These are phyloP conservation scores for Pestalotiopsis sp. DNA, from an alignment of 2,329 filamentous ascomycete species.

Conservation along the genomic window DNA sequence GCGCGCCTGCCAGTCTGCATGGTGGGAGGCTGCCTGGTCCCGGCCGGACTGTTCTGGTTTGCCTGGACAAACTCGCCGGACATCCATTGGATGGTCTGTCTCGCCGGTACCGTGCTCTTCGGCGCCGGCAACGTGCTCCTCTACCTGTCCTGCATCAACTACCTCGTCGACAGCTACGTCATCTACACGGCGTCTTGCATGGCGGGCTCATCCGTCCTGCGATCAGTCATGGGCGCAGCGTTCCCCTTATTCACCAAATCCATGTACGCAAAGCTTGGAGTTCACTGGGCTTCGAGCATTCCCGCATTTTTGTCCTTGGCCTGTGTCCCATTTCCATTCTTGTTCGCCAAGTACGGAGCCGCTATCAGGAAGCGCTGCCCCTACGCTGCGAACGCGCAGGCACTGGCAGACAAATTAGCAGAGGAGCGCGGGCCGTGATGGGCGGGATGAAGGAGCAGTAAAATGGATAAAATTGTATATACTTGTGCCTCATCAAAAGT, in stretches of 20 bases:
- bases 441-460: neutral
- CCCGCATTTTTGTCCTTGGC: neutral
- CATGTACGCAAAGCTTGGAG: neutral
- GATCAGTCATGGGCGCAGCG: slow-evolving; percentile 58
- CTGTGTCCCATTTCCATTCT: neutral
- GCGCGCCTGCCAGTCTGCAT: slow-evolving; percentile 61
- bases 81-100: slow-evolving; percentile 51
- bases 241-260: slow-evolving; percentile 35
- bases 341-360: neutral
- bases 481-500: neutral
- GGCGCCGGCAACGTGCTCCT: slow-evolving; percentile 46
- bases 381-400: neutral
- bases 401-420: neutral
- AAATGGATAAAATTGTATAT: too few relatives aligned
- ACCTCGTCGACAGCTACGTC: slow-evolving; percentile 51
- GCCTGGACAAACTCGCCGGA: slow-evolving; percentile 61
- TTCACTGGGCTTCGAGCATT: neutral
- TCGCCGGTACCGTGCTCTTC: slow-evolving; percentile 28
- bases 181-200: slow-evolving; percentile 72
- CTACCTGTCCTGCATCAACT: slow-evolving; percentile 57
- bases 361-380: neutral
- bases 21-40: slow-evolving; percentile 60
- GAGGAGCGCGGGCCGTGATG: neutral
- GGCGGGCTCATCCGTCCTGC: slow-evolving; percentile 65
- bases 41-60: slow-evolving; percentile 66